These are phyloP conservation scores for Dichomitus squalens DNA, from an alignment of 1,284 basidiomycete genomes.

Conservation along the genomic window DNA sequence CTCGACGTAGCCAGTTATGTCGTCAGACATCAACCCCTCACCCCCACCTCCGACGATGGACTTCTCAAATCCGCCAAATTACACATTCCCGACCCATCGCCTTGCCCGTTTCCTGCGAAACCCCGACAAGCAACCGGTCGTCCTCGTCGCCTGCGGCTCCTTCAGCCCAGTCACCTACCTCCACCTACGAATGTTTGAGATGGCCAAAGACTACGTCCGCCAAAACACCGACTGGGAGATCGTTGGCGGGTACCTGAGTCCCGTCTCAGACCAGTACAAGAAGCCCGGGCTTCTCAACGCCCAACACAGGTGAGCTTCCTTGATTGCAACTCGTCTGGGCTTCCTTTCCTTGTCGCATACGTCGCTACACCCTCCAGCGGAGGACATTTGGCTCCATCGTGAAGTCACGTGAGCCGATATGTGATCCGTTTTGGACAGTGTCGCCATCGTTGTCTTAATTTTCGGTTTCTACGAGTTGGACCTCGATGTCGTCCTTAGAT, in stretches of 20 bases:
- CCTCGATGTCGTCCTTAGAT: too few relatives aligned
- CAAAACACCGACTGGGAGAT: slow-evolving; percentile 95
- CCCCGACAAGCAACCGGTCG: slow-evolving; percentile 68
- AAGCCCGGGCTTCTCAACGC: slow-evolving; percentile 87
- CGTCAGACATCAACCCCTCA: slow-evolving; percentile 14
- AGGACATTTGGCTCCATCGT: too few relatives aligned
- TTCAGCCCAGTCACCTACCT: slow-evolving; percentile 85
- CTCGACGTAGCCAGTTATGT: neutral
- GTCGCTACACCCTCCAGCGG: too few relatives aligned
- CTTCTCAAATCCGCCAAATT: slow-evolving; percentile 60
- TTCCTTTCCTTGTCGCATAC: too few relatives aligned
- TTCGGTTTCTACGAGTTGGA: too few relatives aligned
- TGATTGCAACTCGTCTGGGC: neutral
- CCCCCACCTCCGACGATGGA: slow-evolving; percentile 11
- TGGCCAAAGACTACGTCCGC: slow-evolving; percentile 94
- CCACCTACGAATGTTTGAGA: slow-evolving; percentile 95
- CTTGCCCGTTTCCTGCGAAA: slow-evolving; percentile 60
- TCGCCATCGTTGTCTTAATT: too few relatives aligned
- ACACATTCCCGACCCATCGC: slow-evolving; percentile 68
- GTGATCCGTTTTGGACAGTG: too few relatives aligned
- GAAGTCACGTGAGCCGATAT: too few relatives aligned
- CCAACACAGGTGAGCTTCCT: slow-evolving; percentile 61
- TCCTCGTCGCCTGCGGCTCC: slow-evolving; percentile 80
- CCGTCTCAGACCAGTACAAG: slow-evolving; percentile 93
- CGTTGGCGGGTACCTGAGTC: slow-evolving; percentile 92